Percentiles rank a stretch among this genome's conserved stretches.
These are phyloP conservation scores for Phytophthora colocasiae DNA, from an alignment of 352 stramenopile genomes.

Conservation along the genomic window DNA sequence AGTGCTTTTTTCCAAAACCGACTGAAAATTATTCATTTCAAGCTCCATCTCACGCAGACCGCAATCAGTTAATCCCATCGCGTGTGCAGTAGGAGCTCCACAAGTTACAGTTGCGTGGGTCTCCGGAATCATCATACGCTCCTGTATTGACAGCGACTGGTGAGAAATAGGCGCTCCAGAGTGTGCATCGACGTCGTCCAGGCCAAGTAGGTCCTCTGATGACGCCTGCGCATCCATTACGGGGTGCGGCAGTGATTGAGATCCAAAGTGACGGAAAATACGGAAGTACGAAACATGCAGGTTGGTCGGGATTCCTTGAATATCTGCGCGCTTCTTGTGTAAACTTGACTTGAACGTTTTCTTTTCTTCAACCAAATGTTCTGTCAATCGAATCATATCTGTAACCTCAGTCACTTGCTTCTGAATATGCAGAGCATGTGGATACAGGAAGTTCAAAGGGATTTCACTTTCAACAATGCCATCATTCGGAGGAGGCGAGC, in stretches of 20 bases:
- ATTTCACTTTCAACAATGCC: conserved; percentile 71
- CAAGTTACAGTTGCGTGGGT: conserved; percentile 81
- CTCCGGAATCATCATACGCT: conserved; percentile 55
- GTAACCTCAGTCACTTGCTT: conserved; percentile 68
- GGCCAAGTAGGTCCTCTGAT: conserved; percentile 63
- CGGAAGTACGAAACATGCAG: conserved; percentile 86
- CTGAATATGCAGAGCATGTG: conserved; percentile 73
- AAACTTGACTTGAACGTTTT: conserved; percentile 88
- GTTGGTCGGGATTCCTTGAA: conserved; percentile 86
- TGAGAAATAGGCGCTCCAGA: conserved; percentile 12
- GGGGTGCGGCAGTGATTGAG: conserved; percentile 23
- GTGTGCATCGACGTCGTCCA: conserved; percentile 37
- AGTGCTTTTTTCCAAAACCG: conserved; percentile 69
- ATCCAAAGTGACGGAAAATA: conserved; percentile 72
- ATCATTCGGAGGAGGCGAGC: conserved; percentile 42
- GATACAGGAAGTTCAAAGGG: conserved; percentile 73
- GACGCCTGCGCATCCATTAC: conserved; percentile 41
- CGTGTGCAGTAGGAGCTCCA: conserved; percentile 82
- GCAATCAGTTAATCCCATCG: conserved; percentile 76
- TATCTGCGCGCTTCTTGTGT: conserved; percentile 83
- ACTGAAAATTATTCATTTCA: conserved; percentile 72
- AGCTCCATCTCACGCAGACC: conserved; percentile 87
- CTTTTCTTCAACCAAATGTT: conserved; percentile 69
- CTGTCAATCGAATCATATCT: conserved; percentile 72
- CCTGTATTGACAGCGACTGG: conserved; percentile 37